phyloP scores from a whole-genome alignment of 108 stramenopile genomes.

The Nitzschia palea region DNA sequence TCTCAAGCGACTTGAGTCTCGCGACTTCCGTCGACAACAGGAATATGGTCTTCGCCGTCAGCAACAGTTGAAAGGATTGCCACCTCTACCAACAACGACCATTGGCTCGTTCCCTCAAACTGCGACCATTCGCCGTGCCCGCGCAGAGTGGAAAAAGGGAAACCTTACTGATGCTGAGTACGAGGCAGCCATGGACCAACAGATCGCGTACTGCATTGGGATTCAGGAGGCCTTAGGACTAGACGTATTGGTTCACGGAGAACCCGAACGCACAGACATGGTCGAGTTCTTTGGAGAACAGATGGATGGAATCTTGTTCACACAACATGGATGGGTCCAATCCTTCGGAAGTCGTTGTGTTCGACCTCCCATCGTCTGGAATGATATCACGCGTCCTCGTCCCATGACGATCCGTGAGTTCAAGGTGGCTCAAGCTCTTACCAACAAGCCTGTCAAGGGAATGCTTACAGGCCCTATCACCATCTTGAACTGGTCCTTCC shows the following conservation, averaged over 20 bases:
- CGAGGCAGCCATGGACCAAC: slow-evolving; percentile 51
- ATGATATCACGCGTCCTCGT: slow-evolving; percentile 47
- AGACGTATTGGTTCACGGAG: slow-evolving; percentile 74
- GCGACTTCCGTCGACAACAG: slow-evolving; percentile 44
- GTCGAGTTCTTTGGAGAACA: slow-evolving; percentile 75
- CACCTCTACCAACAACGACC: slow-evolving; percentile 69
- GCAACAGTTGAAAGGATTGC: slow-evolving; percentile 44
- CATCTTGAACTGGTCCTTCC: slow-evolving; percentile 83
- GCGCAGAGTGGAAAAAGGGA: slow-evolving; percentile 44
- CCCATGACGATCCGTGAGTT: slow-evolving; percentile 73
- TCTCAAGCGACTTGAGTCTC: not conserved
- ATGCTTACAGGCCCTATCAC: slow-evolving; percentile 81
- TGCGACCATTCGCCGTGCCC: slow-evolving; percentile 46
- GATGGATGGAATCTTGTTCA: slow-evolving; percentile 62
- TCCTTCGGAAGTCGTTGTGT: slow-evolving; percentile 73
- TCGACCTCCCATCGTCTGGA: slow-evolving; percentile 65
- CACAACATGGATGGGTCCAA: slow-evolving; percentile 72
- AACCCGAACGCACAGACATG: slow-evolving; percentile 79
- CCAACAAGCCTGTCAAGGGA: slow-evolving; percentile 66
- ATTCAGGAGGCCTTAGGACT: slow-evolving; percentile 66
- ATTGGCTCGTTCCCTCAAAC: slow-evolving; percentile 79
- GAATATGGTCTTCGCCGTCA: slow-evolving; percentile 40
- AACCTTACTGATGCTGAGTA: slow-evolving; percentile 40
- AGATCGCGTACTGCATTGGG: slow-evolving; percentile 62
- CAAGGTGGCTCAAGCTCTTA: slow-evolving; percentile 63